Evolutionary conservation across 441 rosid species (phyloP).

Genomic region (Brassica hybrid): DNA sequence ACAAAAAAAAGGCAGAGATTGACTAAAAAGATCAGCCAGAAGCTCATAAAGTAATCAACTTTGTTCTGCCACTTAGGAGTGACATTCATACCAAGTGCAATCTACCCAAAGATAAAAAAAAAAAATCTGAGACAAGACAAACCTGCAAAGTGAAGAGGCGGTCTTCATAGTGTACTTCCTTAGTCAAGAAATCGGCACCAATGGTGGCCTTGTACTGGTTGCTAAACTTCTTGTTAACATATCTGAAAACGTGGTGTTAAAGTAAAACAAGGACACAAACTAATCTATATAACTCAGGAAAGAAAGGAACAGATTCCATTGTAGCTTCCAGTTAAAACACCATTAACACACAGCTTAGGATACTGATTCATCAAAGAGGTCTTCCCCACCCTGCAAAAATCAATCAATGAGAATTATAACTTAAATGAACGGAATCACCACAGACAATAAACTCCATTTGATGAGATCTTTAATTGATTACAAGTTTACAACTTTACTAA

Average conservation of each 20-base stretch:
- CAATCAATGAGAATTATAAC: neutral
- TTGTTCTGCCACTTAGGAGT: neutral
- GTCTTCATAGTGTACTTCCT: slow-evolving; percentile 55
- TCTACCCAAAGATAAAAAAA: neutral
- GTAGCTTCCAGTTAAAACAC: neutral
- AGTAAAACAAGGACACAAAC: neutral
- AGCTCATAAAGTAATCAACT: neutral
- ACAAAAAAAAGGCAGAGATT: neutral
- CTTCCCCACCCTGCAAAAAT: slow-evolving; percentile 5
- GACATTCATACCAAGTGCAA: neutral
- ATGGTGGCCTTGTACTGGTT: slow-evolving; percentile 81
- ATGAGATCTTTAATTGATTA: neutral
- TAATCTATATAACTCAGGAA: neutral
- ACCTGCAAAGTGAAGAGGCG: slow-evolving; percentile 2
- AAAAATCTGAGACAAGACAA: neutral
- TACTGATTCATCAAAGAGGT: slow-evolving; percentile 12
- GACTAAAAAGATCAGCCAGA: neutral
- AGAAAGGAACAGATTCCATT: neutral
- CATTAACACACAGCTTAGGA: neutral
- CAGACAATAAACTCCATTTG: neutral
- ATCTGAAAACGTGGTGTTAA: slow-evolving; percentile 44
- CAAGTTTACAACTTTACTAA: neutral
- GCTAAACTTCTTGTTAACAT: slow-evolving; percentile 79
- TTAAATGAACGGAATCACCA: neutral
- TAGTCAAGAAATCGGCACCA: slow-evolving; percentile 80